Evolutionary conservation across 306 rosid species (phyloP), one percentile per base, ranked within the genome.

Genomic region (Pyrus pyrifolia): DNA sequence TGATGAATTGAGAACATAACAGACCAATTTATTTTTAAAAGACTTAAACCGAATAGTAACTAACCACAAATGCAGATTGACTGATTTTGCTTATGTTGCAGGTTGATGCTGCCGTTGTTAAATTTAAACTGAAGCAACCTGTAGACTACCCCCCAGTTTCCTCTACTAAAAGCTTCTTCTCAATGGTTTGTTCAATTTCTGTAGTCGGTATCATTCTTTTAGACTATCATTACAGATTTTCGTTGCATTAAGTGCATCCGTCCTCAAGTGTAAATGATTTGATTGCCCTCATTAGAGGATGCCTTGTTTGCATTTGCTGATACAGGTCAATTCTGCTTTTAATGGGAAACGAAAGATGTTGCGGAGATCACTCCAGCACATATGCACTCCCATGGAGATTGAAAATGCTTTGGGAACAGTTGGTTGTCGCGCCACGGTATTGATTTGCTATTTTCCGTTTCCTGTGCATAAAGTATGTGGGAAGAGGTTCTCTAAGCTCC

Each of bases 101-200:
- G 98, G 95, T 94, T 79, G 98, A 94, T 61, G 97, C 98, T 35
- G 98, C 98, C 29, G 82, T 94, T 73, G 98, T 89, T 38, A 85
- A 89, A 72, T 94, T 94, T 81, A 90, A 83, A 86, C 88, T 90
- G 82, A 91, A 91, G 89, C 86, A 65, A 88, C 81, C 91, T 30
- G 63, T 84, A 58, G 83, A 85, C 44, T 90, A 85, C 84, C 96
- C 96, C 79, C 62, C 76, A 25, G 92, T 94, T 81, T 86, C 92
- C 35, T 90, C 95, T n/a, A 73, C 81, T 51, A 89, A 86, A 86
- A 90, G 97, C 86, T 94, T 94, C 93, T 94, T 94, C 81, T 87
- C 95, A 69, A 85, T 90, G 98, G 98, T 92, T 63, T 23, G 59
- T 69, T 67, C 51, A 63, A 81, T 71, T 44, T 63, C 73, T 64